Evolutionary conservation across 345 rosid species (phyloP).

Genomic region (Alliaria petiolata): DNA sequence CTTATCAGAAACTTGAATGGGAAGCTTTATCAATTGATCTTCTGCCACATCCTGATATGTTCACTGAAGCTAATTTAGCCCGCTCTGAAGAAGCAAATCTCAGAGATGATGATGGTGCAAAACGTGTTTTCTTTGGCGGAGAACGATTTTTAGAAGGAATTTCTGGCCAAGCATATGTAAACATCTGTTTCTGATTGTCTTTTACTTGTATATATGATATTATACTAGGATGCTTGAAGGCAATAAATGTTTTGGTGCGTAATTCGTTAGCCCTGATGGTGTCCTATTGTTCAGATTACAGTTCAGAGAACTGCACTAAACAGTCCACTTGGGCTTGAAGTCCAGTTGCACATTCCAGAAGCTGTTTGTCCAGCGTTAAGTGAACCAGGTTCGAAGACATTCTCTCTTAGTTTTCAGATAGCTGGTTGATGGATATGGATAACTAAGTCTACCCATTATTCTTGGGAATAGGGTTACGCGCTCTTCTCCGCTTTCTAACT

Average conservation of each 20-base stretch:
- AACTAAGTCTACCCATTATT: constrained; percentile 14
- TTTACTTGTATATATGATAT: constrained; percentile 1
- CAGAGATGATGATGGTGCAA: constrained; percentile 98
- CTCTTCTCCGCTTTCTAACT: constrained; percentile 92
- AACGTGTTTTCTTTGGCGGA: constrained; percentile 98
- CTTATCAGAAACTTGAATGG: constrained; percentile 94
- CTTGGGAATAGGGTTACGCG: constrained; percentile 74
- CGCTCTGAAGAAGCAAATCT: constrained; percentile 55
- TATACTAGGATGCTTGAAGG: background rate
- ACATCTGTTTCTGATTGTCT: constrained; percentile 16
- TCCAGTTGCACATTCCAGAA: constrained; percentile 88
- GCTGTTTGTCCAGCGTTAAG: constrained; percentile 98
- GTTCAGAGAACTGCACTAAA: constrained; percentile 92
- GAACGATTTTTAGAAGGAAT: constrained; percentile 96
- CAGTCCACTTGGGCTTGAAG: constrained; percentile 96
- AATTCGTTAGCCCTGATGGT: constrained; percentile 19
- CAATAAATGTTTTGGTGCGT: background rate
- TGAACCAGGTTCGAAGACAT: constrained; percentile 71
- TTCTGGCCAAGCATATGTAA: constrained; percentile 95
- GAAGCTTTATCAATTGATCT: constrained; percentile 95
- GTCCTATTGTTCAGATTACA: constrained; percentile 62
- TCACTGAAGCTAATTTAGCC: constrained; percentile 81
- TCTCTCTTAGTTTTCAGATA: constrained; percentile 6
- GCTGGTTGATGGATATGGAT: constrained; percentile 10
- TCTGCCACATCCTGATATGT: constrained; percentile 99